Conservation (phyloP, 352 stramenopile species). For the Aphanomyces euteiches region DNA sequence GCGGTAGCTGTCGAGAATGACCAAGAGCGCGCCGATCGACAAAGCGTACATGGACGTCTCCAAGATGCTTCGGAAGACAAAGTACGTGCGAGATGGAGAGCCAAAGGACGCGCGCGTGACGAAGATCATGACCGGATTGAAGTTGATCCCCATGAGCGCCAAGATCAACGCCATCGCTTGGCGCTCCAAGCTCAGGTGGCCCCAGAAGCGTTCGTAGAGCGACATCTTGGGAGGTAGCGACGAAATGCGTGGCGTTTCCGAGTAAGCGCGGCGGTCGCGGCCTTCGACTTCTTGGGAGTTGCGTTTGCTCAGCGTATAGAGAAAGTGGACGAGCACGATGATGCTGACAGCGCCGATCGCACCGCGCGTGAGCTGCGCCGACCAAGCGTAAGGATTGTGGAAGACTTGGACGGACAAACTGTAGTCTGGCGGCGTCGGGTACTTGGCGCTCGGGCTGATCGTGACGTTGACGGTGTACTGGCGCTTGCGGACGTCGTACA, state of each 20-base stretch:
- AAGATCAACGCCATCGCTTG: constrained; percentile 12
- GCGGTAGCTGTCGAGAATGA: not conserved
- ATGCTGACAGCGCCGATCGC: not conserved
- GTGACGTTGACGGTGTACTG: not conserved
- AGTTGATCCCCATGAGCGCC: not conserved
- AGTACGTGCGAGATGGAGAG: not conserved
- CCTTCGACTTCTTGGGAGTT: too few species aligned
- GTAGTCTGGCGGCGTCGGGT: not conserved
- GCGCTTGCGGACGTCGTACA: not conserved
- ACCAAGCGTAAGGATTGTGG: not conserved
- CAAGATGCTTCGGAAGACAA: constrained; percentile 22
- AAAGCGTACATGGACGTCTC: constrained; percentile 6
- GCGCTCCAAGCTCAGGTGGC: constrained; percentile 20
- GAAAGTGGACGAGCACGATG: not conserved
- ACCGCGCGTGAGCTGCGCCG: not conserved
- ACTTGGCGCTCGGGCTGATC: not conserved
- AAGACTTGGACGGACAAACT: not conserved
- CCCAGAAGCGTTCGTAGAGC: constrained; percentile 6
- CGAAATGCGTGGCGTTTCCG: not conserved
- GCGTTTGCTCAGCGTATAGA: not conserved
- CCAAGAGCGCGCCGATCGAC: constrained; percentile 2
- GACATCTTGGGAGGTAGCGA: not conserved
- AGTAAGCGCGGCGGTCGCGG: not conserved
- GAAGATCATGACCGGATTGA: constrained; percentile 18
- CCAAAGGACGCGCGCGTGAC: not conserved